A percentile compares a stretch with the other conserved stretches of the same genome.
Conservation (phyloP, 371 early-diverging fungal species). For the Polyrhizophydium stewartii region DNA sequence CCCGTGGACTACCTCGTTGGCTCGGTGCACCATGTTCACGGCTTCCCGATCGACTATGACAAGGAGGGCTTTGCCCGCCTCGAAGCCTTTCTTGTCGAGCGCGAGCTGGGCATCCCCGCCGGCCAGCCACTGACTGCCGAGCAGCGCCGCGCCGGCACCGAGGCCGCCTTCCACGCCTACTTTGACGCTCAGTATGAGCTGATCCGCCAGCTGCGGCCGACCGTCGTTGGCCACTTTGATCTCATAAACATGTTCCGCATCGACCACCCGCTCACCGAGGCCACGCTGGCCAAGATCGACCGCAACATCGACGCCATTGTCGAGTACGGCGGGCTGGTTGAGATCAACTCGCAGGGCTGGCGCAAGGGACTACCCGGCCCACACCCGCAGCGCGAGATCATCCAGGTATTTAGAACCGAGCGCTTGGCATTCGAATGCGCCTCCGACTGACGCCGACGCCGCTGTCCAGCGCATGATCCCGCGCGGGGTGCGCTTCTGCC, state of each 20-base stretch:
- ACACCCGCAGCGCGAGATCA: slow-evolving; percentile 79
- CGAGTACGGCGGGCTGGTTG: slow-evolving; percentile 81
- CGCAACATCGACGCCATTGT: slow-evolving; percentile 82
- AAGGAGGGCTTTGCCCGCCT: slow-evolving; percentile 28
- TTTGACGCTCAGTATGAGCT: slow-evolving; percentile 85
- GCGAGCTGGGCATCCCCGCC: slow-evolving; percentile 9
- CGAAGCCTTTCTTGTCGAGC: slow-evolving; percentile 6
- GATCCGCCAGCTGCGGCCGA: slow-evolving; percentile 64
- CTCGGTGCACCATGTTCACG: slow-evolving; percentile 83
- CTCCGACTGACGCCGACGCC: no score
- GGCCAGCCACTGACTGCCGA: neutral
- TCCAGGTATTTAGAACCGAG: slow-evolving; percentile 62
- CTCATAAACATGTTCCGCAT: slow-evolving; percentile 78
- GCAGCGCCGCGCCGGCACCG: slow-evolving; percentile 26
- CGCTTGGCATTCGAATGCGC: no score
- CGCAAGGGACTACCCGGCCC: slow-evolving; percentile 82
- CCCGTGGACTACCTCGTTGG: slow-evolving; percentile 84
- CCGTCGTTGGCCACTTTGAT: slow-evolving; percentile 93
- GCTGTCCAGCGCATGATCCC: slow-evolving; percentile 52
- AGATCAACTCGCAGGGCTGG: slow-evolving; percentile 89
- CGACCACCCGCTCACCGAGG: slow-evolving; percentile 24
- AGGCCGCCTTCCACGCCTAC: slow-evolving; percentile 64
- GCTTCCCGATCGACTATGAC: slow-evolving; percentile 82
- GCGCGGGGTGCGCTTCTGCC: slow-evolving; percentile 68
- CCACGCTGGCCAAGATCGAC: slow-evolving; percentile 57